Base-by-base conservation (phyloP, 2,329 filamentous ascomycete genomes). In the Truncatella angustata region DNA sequence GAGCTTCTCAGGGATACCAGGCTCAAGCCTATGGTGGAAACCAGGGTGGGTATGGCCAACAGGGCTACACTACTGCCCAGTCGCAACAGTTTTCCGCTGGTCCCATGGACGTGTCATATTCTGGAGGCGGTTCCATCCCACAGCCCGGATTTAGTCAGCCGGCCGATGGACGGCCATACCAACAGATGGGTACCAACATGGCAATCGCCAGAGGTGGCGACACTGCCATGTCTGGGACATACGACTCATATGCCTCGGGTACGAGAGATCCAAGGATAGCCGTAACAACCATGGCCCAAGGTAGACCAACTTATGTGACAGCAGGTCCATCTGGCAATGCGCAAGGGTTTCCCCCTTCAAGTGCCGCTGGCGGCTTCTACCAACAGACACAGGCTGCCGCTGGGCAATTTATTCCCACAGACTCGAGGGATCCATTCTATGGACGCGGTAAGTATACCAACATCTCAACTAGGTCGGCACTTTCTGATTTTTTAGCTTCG, bases 381-480 rank as follows among this genome's bases (percentile, higher is more conserved):
- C 67, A 67, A 60, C 59, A 59, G 48, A 66, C 73, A 54, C 56
- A 63, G 12, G 43, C 62, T 61, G 55, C 63, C 60, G 58, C 63
- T 47, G 62, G 62, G 54, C 63, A 70, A 32, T 73, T 73, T 55
- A 60, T 66, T 49, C 63, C 70, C 40, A 70, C 72, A 58, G 78
- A 78, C 62, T 73, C 78, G 54, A 65, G 72, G 64, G 80, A 83
- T 66, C 71, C 79, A 42, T 76, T 77, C 58, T 81, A 79, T 60
- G 79, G 79, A 72, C 81, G 81, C 75, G 80, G 82, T 81, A 77
- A 77, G 78, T 85, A 79, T 71, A 64, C 59, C 60, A 68, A 65
- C 60, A 53, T 54, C 48, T 60, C 51, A 57, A 58, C 58, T 50
- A 49, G 58, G 12, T 54, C 32, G 56, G 53, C 58, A 54, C 57